phyloP scores from a whole-genome alignment of 2,329 filamentous ascomycete genomes.

The Zopfia rhizophila region DNA sequence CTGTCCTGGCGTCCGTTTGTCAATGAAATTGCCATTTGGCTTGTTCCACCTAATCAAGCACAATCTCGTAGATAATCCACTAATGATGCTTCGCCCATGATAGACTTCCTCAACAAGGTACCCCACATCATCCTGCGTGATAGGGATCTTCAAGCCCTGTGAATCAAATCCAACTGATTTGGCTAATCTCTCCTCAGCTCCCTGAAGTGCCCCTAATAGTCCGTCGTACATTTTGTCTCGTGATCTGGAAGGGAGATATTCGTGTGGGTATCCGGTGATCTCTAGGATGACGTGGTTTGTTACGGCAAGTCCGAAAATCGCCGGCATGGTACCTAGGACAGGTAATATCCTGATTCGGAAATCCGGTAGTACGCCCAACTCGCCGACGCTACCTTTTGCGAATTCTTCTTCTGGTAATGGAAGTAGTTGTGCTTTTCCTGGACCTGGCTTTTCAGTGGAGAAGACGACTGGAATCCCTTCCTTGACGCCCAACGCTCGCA shows the following conservation, averaged over 20 bases:
- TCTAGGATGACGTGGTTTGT: slow-evolving; percentile 93
- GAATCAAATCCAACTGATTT: slow-evolving; percentile 64
- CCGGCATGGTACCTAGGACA: slow-evolving; percentile 96
- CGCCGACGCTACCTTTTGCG: slow-evolving; percentile 83
- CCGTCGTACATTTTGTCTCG: slow-evolving; percentile 93
- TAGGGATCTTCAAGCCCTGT: slow-evolving; percentile 79
- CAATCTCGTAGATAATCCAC: slow-evolving; percentile 81
- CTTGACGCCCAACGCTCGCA: slow-evolving; percentile 80
- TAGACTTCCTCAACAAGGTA: slow-evolving; percentile 93
- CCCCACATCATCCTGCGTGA: slow-evolving; percentile 82
- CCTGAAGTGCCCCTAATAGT: slow-evolving; percentile 79
- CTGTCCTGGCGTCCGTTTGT: slow-evolving; percentile 76
- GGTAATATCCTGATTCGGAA: slow-evolving; percentile 96
- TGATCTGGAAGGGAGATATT: slow-evolving; percentile 82
- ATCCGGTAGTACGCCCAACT: slow-evolving; percentile 88
- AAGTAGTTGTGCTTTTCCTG: slow-evolving; percentile 89
- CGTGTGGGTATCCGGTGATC: slow-evolving; percentile 83
- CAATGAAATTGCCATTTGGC: slow-evolving; percentile 71
- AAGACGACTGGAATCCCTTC: slow-evolving; percentile 92
- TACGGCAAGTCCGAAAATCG: slow-evolving; percentile 89
- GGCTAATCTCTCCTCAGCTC: slow-evolving; percentile 79
- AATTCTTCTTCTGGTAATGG: slow-evolving; percentile 91
- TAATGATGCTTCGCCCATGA: slow-evolving; percentile 82
- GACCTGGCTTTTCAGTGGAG: slow-evolving; percentile 88
- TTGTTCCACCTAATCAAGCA: slow-evolving; percentile 83